phyloP scores from a whole-genome alignment of 1,284 basidiomycete genomes.

The Cutaneotrichosporon dermatis region DNA sequence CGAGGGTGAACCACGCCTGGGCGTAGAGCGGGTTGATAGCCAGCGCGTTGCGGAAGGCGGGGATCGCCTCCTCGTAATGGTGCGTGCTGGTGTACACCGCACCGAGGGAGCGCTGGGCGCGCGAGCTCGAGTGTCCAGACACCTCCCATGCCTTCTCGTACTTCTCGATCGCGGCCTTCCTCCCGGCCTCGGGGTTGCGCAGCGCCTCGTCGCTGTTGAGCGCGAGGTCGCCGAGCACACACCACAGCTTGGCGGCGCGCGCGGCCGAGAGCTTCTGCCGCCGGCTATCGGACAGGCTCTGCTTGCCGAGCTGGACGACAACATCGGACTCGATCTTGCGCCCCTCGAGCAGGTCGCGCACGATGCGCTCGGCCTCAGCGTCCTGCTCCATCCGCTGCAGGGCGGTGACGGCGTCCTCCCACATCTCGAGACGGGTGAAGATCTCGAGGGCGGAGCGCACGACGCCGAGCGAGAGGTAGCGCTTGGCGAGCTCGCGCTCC shows the following conservation, averaged over 20 bases:
- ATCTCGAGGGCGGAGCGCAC: slow-evolving; percentile 82
- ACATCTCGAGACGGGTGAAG: slow-evolving; percentile 90
- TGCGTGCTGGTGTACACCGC: slow-evolving; percentile 70
- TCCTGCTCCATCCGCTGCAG: slow-evolving; percentile 72
- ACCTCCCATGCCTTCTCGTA: slow-evolving; percentile 82
- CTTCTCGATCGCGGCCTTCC: slow-evolving; percentile 59
- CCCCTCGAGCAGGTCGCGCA: slow-evolving; percentile 77
- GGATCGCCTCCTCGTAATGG: slow-evolving; percentile 63
- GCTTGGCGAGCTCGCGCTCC: slow-evolving; percentile 76
- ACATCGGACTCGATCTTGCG: slow-evolving; percentile 72
- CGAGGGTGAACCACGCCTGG: slow-evolving; percentile 93
- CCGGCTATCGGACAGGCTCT: slow-evolving; percentile 51
- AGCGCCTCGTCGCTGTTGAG: slow-evolving; percentile 48
- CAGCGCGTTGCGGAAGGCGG: slow-evolving; percentile 67
- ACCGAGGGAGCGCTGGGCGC: slow-evolving; percentile 87
- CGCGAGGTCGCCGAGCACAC: slow-evolving; percentile 89
- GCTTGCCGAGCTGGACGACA: slow-evolving; percentile 62
- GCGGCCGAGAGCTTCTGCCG: slow-evolving; percentile 59
- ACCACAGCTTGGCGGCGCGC: slow-evolving; percentile 90
- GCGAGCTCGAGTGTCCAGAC: slow-evolving; percentile 71
- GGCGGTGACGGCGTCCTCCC: slow-evolving; percentile 88
- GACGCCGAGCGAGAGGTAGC: slow-evolving; percentile 77
- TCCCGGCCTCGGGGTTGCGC: slow-evolving; percentile 27
- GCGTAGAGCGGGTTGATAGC: slow-evolving; percentile 81
- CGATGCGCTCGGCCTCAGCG: slow-evolving; percentile 70